A percentile compares a stretch with the other conserved stretches of the same genome.
Evolutionary conservation across 306 rosid species (phyloP).

Genomic region (Rosa chinensis): DNA sequence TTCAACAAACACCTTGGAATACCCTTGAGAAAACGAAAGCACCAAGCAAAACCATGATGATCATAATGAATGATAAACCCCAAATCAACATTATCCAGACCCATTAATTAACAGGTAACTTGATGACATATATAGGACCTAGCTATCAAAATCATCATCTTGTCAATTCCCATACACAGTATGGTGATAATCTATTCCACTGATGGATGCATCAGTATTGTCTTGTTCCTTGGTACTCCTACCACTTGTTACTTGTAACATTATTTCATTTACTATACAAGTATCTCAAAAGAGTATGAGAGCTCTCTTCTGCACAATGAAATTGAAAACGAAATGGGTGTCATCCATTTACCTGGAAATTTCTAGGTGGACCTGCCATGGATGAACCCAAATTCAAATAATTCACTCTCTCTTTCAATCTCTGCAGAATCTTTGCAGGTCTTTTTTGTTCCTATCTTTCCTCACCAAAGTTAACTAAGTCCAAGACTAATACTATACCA

Average conservation of each 20-base stretch:
- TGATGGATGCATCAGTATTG: background rate
- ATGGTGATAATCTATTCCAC: background rate
- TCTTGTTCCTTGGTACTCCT: background rate
- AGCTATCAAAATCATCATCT: background rate
- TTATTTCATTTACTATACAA: background rate
- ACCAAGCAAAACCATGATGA: background rate
- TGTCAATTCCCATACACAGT: background rate
- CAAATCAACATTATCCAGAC: background rate
- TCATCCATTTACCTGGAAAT: slow-evolving; percentile 49
- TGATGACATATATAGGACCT: background rate
- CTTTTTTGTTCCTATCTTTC: slow-evolving; percentile 36
- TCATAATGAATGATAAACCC: too few relatives aligned
- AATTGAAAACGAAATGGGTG: slow-evolving; percentile 19
- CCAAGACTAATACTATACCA: slow-evolving; percentile 11
- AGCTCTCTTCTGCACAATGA: background rate
- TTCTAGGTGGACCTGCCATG: slow-evolving; percentile 45
- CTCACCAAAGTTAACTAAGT: slow-evolving; percentile 10
- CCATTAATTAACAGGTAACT: too few relatives aligned
- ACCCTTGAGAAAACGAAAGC: background rate
- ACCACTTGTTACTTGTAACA: background rate
- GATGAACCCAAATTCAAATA: slow-evolving; percentile 26
- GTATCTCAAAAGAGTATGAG: background rate
- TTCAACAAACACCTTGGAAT: too few relatives aligned
- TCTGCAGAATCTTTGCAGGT: slow-evolving; percentile 65
- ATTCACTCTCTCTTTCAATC: slow-evolving; percentile 22